Evolutionary conservation across 108 stramenopile species (phyloP).

Genomic region (Cyclotella distinguenda): DNA sequence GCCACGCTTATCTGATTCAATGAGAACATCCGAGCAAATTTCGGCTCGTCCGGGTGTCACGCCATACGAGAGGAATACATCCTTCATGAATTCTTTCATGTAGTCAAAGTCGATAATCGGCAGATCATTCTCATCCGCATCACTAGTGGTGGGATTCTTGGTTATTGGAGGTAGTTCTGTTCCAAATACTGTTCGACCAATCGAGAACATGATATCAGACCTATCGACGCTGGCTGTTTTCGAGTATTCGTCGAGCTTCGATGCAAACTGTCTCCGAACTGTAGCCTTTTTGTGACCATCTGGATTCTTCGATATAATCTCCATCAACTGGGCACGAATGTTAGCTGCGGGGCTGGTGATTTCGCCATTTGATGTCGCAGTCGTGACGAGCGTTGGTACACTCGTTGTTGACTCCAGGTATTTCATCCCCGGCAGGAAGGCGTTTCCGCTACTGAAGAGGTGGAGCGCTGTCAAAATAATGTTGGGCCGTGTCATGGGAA

Average conservation of each 20-base stretch:
- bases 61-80: conserved; percentile 56
- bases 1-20: conserved; percentile 66
- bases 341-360: conserved; percentile 1
- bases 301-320: conserved; percentile 41
- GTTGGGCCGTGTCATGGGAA: background rate
- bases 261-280: conserved; percentile 21
- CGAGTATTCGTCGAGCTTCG: conserved; percentile 42
- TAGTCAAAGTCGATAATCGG: conserved; percentile 56
- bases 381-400: background rate
- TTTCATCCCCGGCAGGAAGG: background rate
- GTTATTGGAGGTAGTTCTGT: conserved; percentile 25
- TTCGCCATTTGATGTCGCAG: background rate
- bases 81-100: conserved; percentile 67
- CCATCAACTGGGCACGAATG: conserved; percentile 32
- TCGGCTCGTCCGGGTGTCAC: conserved; percentile 52
- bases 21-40: conserved; percentile 60
- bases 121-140: conserved; percentile 31
- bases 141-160: conserved; percentile 42
- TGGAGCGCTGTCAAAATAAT: background rate
- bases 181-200: conserved; percentile 43
- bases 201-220: conserved; percentile 48
- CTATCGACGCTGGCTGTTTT: conserved; percentile 31
- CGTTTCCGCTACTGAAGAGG: background rate
- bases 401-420: background rate
- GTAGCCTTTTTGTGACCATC: conserved; percentile 30